Evolutionary conservation across 2,329 filamentous ascomycete species (phyloP), one percentile per base, ranked within the genome.

Genomic region (Nannizzia gypsea): DNA sequence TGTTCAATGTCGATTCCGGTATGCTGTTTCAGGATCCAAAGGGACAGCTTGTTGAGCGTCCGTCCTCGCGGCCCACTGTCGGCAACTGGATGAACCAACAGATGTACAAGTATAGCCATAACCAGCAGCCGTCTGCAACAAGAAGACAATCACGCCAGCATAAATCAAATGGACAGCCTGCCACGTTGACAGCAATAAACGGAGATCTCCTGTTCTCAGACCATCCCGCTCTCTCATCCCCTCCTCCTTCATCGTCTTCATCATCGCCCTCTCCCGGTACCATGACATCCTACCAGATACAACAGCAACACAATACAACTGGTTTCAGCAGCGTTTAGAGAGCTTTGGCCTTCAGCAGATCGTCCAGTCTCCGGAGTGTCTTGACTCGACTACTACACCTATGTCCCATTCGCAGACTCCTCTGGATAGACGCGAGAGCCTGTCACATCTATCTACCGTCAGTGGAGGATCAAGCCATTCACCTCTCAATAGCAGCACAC

Each of bases 251-350:
- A 11, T 36, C 31, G 9, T 36, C 31, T 11, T 36, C 31, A 11
- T 42, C 34, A 3, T 56, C 54, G 11, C 75, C 78, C 60, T 62
- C 77, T 73, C 70, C 75, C 70, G 69, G 77, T 61, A 75, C 67
- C 64, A 74, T 73, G 71, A 70, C 69, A 54, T 73, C 31, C 9
- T 73, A 73, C 74, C 66, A 74, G n/a, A 68, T 69, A 76, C 56
- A 36, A 36, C 31, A 36, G 13, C 13, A 36, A 36, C 31, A 36
- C 9, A 8, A 36, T n/a, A 36, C 31, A 66, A 71, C 54, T 84
- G 82, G 81, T 73, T 76, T 42, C 50, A 54, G 4, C 50, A 54
- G 13, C 78, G 80, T 61, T 73, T 82, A 50, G 77, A 81, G 61
- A 78, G 78, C 62, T 81, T 81, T 66, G 74, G 74, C 62, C 69